A percentile compares a stretch with the other conserved stretches of the same genome.
phyloP scores from a whole-genome alignment of 1,284 basidiomycete genomes.

The Sparassis latifolia region DNA sequence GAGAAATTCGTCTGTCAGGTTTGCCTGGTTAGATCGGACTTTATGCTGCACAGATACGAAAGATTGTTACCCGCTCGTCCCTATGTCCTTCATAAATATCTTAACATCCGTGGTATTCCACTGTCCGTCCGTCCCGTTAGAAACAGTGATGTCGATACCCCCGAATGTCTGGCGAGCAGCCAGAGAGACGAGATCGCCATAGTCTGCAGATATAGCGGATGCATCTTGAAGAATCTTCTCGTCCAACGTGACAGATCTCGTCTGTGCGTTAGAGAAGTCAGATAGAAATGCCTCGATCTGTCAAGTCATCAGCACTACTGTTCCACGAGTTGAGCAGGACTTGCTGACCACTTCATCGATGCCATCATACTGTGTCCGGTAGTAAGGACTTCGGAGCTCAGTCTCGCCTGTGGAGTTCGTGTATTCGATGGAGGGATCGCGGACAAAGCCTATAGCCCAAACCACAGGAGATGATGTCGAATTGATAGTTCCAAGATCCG shows the following conservation, averaged over 20 bases:
- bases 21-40: slow-evolving; percentile 10
- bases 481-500: slow-evolving; percentile 17
- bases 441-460: slow-evolving; percentile 19
- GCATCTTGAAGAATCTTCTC: slow-evolving; percentile 17
- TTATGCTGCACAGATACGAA: not conserved
- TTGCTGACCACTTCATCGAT: slow-evolving; percentile 12
- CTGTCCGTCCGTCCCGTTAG: slow-evolving; percentile 24
- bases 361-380: slow-evolving; percentile 14
- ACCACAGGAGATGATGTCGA: slow-evolving; percentile 14
- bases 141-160: slow-evolving; percentile 31
- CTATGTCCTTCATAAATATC: slow-evolving; percentile 38
- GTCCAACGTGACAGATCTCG: slow-evolving; percentile 20
- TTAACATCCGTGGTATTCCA: slow-evolving; percentile 34
- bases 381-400: slow-evolving; percentile 21
- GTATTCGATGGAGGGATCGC: slow-evolving; percentile 18
- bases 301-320: not conserved
- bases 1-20: slow-evolving; percentile 25
- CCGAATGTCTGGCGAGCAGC: slow-evolving; percentile 36
- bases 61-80: slow-evolving; percentile 9
- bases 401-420: slow-evolving; percentile 13
- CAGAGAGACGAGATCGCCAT: slow-evolving; percentile 34
- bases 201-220: slow-evolving; percentile 21
- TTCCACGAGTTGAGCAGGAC: not conserved
- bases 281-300: slow-evolving; percentile 14
- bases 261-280: slow-evolving; percentile 16